Conservation (phyloP, 352 stramenopile species). For the Pythium vanterpoolii region DNA sequence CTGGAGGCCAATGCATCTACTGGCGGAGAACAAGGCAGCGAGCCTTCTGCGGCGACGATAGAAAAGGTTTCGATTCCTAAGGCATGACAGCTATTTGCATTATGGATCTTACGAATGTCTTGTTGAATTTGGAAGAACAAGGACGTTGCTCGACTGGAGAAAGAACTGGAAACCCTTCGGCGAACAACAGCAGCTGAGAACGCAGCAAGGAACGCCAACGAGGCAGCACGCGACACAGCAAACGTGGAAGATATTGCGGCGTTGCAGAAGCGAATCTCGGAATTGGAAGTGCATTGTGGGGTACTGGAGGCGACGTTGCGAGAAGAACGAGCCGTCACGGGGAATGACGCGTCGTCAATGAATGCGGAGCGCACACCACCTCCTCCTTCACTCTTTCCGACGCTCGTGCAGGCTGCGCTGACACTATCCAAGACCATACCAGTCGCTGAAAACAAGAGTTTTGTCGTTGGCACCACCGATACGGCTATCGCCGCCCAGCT, state of each 20-base stretch:
- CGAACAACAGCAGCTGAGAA: not conserved
- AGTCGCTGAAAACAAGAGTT: not conserved
- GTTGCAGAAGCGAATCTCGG: conserved; percentile 15
- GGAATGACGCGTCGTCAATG: not conserved
- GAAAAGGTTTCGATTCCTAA: conserved; percentile 1
- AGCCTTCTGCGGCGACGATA: conserved; percentile 11
- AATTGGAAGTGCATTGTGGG: conserved; percentile 17
- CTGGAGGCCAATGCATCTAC: conserved; percentile 15
- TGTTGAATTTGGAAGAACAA: not conserved
- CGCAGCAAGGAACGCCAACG: not conserved
- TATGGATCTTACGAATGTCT: not conserved
- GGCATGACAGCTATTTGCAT: not conserved
- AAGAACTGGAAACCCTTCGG: not conserved
- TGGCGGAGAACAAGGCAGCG: not conserved
- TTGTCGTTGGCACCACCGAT: conserved; percentile 15
- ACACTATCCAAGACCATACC: conserved; percentile 13
- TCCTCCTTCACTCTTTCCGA: conserved; percentile 13
- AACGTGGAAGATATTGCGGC: not conserved
- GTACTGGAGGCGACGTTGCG: conserved; percentile 12
- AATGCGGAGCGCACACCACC: not conserved
- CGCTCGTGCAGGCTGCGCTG: conserved; percentile 21
- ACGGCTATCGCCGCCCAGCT: conserved; percentile 24
- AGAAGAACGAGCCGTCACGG: not conserved
- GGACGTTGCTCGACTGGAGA: conserved; percentile 1
- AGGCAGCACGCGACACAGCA: not conserved